Evolutionary conservation across 306 rosid genomes (phyloP), one percentile per base, ranked within the genome.

Genomic region (Acacia melanoxylon): DNA sequence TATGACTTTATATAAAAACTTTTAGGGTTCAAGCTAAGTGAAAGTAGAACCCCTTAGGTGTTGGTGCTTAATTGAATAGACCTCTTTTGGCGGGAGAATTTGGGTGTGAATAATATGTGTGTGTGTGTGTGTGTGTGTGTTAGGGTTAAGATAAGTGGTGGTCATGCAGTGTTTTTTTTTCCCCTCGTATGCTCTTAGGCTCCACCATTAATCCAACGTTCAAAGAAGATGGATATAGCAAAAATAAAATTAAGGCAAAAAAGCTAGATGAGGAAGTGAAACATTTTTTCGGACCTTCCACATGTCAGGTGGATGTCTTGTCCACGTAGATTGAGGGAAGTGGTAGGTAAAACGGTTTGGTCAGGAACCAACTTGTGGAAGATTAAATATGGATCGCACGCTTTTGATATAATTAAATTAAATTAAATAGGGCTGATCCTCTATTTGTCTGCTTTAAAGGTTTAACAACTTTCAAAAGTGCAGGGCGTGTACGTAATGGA

Each of bases 51-150:
- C 9, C 58, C 10, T 17, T 20, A 22, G 58, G 10, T 51, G 22
- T 85, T 27, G 77, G 59, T 31, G 66, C 74, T 77, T 40, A 51
- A 70, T 83, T 82, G 74, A 81, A 74, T 41, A 1, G 77, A 35
- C 72, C 1, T 11, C 66, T 72, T 83, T 89, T 85, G 95, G 97
- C 89, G 96, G 97, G 94, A 90, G 89, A 84, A 84, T 73, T 65
- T 80, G 87, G 86, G 85, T 10, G 87, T 90, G 89, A 88, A 88
- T 86, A 87, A 13, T 2, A 56, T 0, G 83, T 5, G 4, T 41
- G 8, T 42, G 0, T 9, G 5, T 44, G 8, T 44, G 9, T 44
- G 8, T 44, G 9, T 44, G 8, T 41, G 44, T 41, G 3, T 41
- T 1, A 42, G 81, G 83, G 73, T 86, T 75, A 73, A 44, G 70